Percentiles rank a stretch among this genome's conserved stretches.
phyloP scores from a whole-genome alignment of 164 flowering plant genomes.

The Dillenia suffruticosa region DNA sequence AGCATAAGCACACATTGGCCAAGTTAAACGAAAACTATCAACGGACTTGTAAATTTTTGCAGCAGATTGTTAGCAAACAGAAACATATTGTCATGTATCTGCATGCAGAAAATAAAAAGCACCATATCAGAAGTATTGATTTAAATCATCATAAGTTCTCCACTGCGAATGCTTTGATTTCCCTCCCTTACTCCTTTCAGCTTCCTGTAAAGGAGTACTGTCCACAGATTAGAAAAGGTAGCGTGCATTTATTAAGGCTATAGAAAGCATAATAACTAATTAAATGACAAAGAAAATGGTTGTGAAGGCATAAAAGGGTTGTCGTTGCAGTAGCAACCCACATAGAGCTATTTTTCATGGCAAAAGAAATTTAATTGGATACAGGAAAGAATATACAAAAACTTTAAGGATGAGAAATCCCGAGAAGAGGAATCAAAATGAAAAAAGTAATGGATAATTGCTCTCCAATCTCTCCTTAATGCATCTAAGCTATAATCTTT shows the following conservation, averaged over 20 bases:
- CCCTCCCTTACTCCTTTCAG: constrained; percentile 67
- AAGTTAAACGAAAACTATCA: constrained; percentile 92
- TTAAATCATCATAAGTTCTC: constrained; percentile 98
- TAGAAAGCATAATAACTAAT: neutral
- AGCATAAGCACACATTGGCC: constrained; percentile 98
- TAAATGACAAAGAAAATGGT: neutral
- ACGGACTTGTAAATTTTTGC: constrained; percentile 58
- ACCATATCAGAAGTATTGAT: constrained; percentile 91
- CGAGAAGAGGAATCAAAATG: too few relatives aligned
- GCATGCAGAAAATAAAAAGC: neutral
- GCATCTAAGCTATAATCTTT: too few relatives aligned
- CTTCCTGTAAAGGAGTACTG: constrained; percentile 53
- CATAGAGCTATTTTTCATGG: too few relatives aligned
- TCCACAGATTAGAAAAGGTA: neutral
- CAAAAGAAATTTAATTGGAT: too few relatives aligned
- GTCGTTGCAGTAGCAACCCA: too few relatives aligned
- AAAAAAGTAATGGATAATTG: too few relatives aligned
- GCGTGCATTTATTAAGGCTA: too few relatives aligned
- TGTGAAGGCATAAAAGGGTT: too few relatives aligned
- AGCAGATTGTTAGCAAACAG: neutral
- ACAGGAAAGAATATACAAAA: too few relatives aligned
- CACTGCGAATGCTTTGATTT: constrained; percentile 94
- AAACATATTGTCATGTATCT: neutral
- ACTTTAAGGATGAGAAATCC: too few relatives aligned
- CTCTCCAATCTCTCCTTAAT: too few relatives aligned